These are phyloP conservation scores for Diaporthe amygdali DNA, from an alignment of 2,329 filamentous ascomycete genomes.

Conservation along the genomic window DNA sequence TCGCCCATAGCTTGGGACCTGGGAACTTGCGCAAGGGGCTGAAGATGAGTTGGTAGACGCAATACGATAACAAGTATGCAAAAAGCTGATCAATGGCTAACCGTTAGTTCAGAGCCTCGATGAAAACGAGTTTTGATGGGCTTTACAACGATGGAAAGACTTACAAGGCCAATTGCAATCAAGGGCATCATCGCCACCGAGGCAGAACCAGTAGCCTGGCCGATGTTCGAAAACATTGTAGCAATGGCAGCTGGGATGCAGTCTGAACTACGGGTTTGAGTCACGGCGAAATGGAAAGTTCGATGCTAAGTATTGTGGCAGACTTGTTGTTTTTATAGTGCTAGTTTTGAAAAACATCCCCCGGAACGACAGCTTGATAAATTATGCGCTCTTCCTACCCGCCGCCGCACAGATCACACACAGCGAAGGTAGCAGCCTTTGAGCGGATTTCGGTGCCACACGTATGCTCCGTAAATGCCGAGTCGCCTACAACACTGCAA, in stretches of 20 bases:
- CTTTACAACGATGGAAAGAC: not conserved
- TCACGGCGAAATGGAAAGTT: not conserved
- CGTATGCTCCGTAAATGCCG: not conserved
- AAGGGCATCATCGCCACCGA: not conserved
- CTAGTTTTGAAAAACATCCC: not conserved
- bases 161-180: not conserved
- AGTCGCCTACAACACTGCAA: not conserved
- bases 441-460: not conserved
- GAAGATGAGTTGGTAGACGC: slow-evolving; percentile 19
- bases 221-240: not conserved
- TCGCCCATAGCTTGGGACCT: slow-evolving; percentile 19
- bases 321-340: not conserved
- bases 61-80: not conserved
- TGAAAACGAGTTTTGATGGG: not conserved
- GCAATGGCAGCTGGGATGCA: not conserved
- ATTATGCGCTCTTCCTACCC: not conserved
- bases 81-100: not conserved
- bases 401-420: not conserved
- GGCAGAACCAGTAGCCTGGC: not conserved
- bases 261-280: not conserved
- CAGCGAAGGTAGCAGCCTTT: not conserved
- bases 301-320: not conserved
- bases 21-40: slow-evolving; percentile 15
- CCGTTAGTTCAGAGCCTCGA: not conserved
- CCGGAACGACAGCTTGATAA: not conserved